phyloP scores from a whole-genome alignment of 257 asterid genomes.

The Anisodus acutangulus region DNA sequence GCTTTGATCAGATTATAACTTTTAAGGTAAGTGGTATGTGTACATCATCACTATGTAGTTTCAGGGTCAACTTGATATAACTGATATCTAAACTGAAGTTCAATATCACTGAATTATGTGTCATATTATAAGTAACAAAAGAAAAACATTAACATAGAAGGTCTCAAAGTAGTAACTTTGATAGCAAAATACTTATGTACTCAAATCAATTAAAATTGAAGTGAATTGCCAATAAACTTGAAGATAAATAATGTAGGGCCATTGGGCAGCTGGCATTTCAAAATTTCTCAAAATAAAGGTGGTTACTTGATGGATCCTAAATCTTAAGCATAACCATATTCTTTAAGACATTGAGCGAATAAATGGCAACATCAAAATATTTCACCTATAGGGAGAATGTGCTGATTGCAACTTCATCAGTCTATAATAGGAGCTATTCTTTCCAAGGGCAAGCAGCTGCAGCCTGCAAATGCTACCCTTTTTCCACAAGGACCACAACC shows the following conservation, averaged over 20 bases:
- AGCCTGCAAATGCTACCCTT: slow-evolving; percentile 52
- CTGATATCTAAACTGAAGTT: background rate
- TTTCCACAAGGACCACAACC: slow-evolving; percentile 47
- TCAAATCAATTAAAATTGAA: background rate
- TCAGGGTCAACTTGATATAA: background rate
- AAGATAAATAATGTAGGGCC: background rate
- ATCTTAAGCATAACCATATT: background rate
- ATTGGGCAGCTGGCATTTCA: background rate
- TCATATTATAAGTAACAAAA: background rate
- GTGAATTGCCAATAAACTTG: background rate
- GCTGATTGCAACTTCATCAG: slow-evolving; percentile 52
- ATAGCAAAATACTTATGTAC: background rate
- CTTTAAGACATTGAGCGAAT: background rate
- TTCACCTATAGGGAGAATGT: slow-evolving; percentile 32
- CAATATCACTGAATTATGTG: background rate
- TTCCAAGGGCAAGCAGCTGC: slow-evolving; percentile 49
- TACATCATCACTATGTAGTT: background rate
- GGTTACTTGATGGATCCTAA: background rate
- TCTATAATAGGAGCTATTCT: slow-evolving; percentile 54
- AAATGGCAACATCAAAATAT: background rate
- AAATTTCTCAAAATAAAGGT: background rate
- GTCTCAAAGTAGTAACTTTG: background rate
- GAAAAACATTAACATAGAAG: background rate
- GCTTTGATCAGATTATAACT: background rate
- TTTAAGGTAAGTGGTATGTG: background rate